phyloP scores from a whole-genome alignment of 2,329 filamentous ascomycete genomes.

The Pseudogymnoascus sp. region DNA sequence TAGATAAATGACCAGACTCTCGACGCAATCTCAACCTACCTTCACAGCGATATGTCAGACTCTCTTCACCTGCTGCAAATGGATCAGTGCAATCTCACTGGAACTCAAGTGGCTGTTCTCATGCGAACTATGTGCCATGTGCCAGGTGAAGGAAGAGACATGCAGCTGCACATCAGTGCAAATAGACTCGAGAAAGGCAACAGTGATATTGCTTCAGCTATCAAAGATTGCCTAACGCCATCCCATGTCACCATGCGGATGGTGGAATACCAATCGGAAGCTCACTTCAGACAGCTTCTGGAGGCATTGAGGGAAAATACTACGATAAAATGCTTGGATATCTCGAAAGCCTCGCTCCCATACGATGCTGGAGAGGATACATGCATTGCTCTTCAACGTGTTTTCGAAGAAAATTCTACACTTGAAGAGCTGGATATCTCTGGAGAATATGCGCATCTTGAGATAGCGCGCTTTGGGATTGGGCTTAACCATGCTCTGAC shows the following conservation, averaged over 20 bases:
- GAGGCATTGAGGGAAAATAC: conserved; percentile 56
- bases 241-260: conserved; percentile 59
- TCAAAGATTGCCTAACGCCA: conserved; percentile 48
- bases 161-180: conserved; percentile 60
- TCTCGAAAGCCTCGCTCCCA: conserved; percentile 63
- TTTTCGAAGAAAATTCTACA: conserved; percentile 62
- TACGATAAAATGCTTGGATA: conserved; percentile 58
- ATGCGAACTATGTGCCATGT: conserved; percentile 55
- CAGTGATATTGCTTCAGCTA: conserved; percentile 44
- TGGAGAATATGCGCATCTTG: conserved; percentile 64
- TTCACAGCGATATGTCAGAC: conserved; percentile 53
- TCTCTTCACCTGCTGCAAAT: conserved; percentile 55
- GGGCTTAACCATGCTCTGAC: conserved; percentile 60
- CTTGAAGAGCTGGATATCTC: conserved; percentile 63
- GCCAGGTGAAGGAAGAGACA: conserved; percentile 43
- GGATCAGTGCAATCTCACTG: conserved; percentile 60
- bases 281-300: conserved; percentile 53
- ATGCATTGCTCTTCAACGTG: conserved; percentile 53
- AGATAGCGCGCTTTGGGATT: conserved; percentile 61
- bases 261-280: conserved; percentile 48
- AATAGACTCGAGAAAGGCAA: conserved; percentile 45
- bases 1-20: conserved; percentile 55
- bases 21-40: conserved; percentile 58
- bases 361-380: conserved; percentile 63
- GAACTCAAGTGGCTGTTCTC: conserved; percentile 57